Conservation (phyloP, 2,329 filamentous ascomycete species). For the Chaetoscypha palmicola region DNA sequence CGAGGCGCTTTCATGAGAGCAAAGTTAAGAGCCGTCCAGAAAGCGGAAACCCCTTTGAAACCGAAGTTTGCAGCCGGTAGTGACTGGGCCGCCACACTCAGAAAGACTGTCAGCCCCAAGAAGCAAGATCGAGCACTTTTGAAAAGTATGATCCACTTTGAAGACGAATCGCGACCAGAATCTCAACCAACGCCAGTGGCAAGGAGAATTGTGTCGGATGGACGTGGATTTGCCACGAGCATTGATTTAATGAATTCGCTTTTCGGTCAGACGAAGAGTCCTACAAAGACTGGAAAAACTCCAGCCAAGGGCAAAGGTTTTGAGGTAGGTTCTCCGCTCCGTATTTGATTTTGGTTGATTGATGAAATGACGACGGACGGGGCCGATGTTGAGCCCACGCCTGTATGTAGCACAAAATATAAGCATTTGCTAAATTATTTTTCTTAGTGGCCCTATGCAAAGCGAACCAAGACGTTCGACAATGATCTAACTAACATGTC, state of each 20-base stretch:
- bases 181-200: slow-evolving; percentile 40
- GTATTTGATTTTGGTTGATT: slow-evolving; percentile 19
- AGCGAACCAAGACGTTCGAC: slow-evolving; percentile 62
- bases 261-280: slow-evolving; percentile 65
- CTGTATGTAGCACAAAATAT: slow-evolving; percentile 31
- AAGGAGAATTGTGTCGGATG: slow-evolving; percentile 29
- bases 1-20: slow-evolving; percentile 57
- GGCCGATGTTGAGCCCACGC: slow-evolving; percentile 29
- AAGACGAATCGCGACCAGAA: slow-evolving; percentile 38
- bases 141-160: slow-evolving; percentile 38
- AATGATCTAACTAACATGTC: slow-evolving; percentile 55
- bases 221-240: slow-evolving; percentile 71
- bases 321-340: slow-evolving; percentile 71
- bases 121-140: slow-evolving; percentile 81
- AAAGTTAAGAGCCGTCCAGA: slow-evolving; percentile 56
- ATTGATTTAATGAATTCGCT: slow-evolving; percentile 96
- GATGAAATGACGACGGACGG: slow-evolving; percentile 13
- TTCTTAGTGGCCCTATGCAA: slow-evolving; percentile 76
- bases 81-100: slow-evolving; percentile 90
- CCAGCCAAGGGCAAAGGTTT: slow-evolving; percentile 61
- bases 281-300: slow-evolving; percentile 46
- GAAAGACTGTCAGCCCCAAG: slow-evolving; percentile 86
- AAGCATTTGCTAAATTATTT: slow-evolving; percentile 40
- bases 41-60: slow-evolving; percentile 49
- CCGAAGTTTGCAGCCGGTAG: slow-evolving; percentile 59